Conservation (phyloP, 306 rosid species). For the Quercus rubra region DNA sequence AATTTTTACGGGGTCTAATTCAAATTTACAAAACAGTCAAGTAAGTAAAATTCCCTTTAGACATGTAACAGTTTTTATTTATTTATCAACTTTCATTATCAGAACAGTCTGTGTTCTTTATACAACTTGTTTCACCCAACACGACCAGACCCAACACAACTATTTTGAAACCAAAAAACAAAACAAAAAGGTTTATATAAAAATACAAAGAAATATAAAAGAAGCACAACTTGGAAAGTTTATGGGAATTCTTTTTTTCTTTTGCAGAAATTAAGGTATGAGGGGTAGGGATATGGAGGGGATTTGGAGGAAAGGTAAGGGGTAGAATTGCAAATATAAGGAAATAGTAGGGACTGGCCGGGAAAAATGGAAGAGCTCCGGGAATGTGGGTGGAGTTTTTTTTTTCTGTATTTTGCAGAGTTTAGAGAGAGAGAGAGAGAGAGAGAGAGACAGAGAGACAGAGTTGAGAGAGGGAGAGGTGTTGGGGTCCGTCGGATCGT, state of each 20-base stretch:
- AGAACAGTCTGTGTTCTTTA: too few species aligned
- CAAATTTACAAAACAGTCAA: neutral
- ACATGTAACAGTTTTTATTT: too few species aligned
- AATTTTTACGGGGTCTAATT: neutral
- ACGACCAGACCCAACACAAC: neutral
- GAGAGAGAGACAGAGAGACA: neutral
- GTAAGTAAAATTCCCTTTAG: neutral
- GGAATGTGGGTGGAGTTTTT: neutral
- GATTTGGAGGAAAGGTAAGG: neutral
- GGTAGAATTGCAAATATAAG: constrained; percentile 10
- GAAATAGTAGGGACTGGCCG: neutral
- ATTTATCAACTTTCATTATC: too few species aligned
- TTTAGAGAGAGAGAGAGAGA: neutral
- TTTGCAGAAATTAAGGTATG: neutral
- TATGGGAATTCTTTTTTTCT: too few species aligned
- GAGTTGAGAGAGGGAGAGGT: neutral
- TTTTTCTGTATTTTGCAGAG: neutral
- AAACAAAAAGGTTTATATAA: neutral
- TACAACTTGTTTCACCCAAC: neutral
- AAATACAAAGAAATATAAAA: neutral
- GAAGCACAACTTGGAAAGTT: neutral
- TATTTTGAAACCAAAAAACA: neutral
- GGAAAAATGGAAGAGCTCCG: constrained; percentile 14
- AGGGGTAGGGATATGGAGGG: neutral
- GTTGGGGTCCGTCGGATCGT: constrained; percentile 50